Conservation (phyloP, 495 filamentous ascomycete species). For the Usnea hakonensis region DNA sequence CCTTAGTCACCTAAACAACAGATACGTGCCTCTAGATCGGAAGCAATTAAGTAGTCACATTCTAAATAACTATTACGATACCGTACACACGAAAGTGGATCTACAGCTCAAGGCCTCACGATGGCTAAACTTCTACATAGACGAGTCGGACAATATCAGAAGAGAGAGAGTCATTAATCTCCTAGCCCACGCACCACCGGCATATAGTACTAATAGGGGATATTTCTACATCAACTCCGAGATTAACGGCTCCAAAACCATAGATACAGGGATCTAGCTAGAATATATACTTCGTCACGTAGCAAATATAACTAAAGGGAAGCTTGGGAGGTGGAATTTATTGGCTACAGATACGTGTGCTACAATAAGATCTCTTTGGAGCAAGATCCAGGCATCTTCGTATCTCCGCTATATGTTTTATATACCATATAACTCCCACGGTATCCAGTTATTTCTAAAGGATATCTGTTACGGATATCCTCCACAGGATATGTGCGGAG, state of each 20-base stretch:
- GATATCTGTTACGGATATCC: no score
- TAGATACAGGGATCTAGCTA: neutral
- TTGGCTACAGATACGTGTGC: neutral
- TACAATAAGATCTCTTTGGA: neutral
- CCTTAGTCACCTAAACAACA: neutral
- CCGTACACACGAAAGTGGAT: neutral
- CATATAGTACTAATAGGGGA: neutral
- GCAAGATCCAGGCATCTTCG: neutral
- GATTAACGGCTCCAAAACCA: neutral
- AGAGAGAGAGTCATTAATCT: neutral
- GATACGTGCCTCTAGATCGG: neutral
- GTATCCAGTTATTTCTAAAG: neutral
- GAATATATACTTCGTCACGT: neutral
- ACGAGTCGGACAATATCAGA: neutral
- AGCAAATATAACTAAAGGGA: neutral
- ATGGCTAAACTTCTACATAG: neutral
- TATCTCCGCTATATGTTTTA: neutral
- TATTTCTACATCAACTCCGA: neutral
- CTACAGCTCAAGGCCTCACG: neutral
- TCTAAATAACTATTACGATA: neutral
- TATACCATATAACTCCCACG: neutral
- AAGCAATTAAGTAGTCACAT: neutral
- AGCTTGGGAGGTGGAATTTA: neutral
- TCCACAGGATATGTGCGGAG: no score
- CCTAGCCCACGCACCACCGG: neutral